These are phyloP conservation scores for Pneumocystis wakefieldiae DNA, from an alignment of 1,139 yeast genomes.

Conservation along the genomic window DNA sequence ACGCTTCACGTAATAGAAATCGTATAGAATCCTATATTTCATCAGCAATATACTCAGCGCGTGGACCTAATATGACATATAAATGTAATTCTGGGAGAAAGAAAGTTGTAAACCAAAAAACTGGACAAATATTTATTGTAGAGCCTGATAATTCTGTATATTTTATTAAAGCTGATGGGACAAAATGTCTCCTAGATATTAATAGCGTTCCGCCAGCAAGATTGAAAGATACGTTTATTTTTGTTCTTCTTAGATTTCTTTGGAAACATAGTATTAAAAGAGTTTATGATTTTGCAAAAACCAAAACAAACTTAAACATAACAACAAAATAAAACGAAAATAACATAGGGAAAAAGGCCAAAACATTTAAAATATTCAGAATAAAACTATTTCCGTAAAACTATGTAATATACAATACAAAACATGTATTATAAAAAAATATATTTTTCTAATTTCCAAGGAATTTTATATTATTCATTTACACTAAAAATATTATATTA, in stretches of 20 bases:
- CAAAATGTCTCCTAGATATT: constrained; percentile 25
- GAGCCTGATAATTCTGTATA: constrained; percentile 56
- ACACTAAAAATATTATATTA: neutral
- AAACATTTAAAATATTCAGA: neutral
- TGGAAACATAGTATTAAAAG: neutral
- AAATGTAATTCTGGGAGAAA: constrained; percentile 22
- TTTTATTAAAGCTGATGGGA: constrained; percentile 36
- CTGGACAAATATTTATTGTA: constrained; percentile 49
- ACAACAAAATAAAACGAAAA: neutral
- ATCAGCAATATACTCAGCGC: constrained; percentile 28
- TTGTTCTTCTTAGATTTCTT: neutral
- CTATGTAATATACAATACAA: neutral
- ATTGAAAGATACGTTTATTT: neutral
- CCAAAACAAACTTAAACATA: neutral
- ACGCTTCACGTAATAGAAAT: constrained; percentile 44
- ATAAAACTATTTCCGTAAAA: neutral
- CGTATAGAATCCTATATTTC: constrained; percentile 38
- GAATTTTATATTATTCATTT: neutral
- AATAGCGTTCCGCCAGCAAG: constrained; percentile 29
- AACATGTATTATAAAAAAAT: neutral
- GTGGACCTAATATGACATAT: constrained; percentile 23
- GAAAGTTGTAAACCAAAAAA: constrained; percentile 24
- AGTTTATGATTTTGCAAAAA: neutral
- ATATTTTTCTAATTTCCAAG: neutral
- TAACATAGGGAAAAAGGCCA: neutral